A percentile compares a stretch with the other conserved stretches of the same genome.
Conservation (phyloP, 169 alveolate genomes). For the Besnoitia besnoiti region DNA sequence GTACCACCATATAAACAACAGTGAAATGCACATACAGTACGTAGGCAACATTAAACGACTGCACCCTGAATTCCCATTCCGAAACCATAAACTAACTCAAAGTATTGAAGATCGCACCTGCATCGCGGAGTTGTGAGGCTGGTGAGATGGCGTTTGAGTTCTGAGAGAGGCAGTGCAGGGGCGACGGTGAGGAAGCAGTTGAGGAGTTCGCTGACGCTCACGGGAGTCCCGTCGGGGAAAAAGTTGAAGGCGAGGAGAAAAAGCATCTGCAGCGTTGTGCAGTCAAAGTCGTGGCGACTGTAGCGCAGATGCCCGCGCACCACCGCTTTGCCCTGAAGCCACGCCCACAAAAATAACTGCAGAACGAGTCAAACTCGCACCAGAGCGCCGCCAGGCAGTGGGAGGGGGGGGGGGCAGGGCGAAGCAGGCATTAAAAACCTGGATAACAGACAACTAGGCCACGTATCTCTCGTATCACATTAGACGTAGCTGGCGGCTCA, state of each 20-base stretch:
- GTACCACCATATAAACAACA: neutral
- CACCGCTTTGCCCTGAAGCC: slow-evolving; percentile 38
- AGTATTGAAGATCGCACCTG: neutral
- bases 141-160: neutral
- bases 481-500: too few species aligned
- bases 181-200: neutral
- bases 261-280: slow-evolving; percentile 71
- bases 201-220: neutral
- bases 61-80: too few species aligned
- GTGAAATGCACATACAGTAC: neutral
- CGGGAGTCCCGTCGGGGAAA: neutral
- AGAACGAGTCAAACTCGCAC: too few species aligned
- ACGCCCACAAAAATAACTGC: neutral
- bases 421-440: too few species aligned
- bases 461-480: too few species aligned
- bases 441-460: too few species aligned
- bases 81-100: neutral
- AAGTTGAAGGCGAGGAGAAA: slow-evolving; percentile 59
- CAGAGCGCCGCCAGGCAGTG: too few species aligned
- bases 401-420: too few species aligned
- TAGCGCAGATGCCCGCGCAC: neutral
- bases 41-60: too few species aligned
- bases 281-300: slow-evolving; percentile 41
- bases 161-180: neutral
- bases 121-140: neutral